phyloP scores from a whole-genome alignment of 2,329 filamentous ascomycete genomes.

The Diaporthe humulicola region DNA sequence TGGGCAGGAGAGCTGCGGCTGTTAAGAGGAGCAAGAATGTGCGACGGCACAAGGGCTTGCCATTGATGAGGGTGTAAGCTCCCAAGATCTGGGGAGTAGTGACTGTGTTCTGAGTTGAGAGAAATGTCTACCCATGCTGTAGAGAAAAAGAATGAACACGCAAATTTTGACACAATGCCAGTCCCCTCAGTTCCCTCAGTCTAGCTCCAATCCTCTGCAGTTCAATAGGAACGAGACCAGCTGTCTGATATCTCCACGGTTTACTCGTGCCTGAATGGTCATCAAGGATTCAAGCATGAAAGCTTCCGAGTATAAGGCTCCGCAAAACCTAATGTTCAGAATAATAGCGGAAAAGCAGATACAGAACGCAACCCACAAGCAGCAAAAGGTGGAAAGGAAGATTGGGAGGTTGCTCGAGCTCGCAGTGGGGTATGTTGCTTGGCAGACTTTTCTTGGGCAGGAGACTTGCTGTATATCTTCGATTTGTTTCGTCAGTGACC shows the following conservation, averaged over 20 bases:
- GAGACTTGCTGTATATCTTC: not conserved
- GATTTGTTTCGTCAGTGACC: not conserved
- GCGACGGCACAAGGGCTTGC: conserved; percentile 20
- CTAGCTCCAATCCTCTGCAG: not conserved
- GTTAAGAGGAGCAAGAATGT: conserved; percentile 23
- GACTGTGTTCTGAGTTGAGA: not conserved
- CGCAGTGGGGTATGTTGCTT: not conserved
- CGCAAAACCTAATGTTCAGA: too few relatives aligned
- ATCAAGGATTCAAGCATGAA: too few relatives aligned
- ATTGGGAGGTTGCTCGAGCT: too few relatives aligned
- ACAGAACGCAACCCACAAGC: too few relatives aligned
- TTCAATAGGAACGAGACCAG: too few relatives aligned
- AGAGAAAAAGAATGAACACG: not conserved
- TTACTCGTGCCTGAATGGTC: too few relatives aligned
- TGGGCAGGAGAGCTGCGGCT: conserved; percentile 24
- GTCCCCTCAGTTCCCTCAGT: too few relatives aligned
- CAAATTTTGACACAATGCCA: too few relatives aligned
- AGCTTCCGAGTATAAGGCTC: not conserved
- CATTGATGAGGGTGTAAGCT: conserved; percentile 8
- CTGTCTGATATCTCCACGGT: not conserved
- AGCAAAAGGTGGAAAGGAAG: too few relatives aligned
- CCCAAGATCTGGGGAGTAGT: not conserved
- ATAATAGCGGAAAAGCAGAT: too few relatives aligned
- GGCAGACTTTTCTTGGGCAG: not conserved
- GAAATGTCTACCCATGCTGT: not conserved